phyloP scores from a whole-genome alignment of 345 rosid genomes.

The Citrus unshiu region DNA sequence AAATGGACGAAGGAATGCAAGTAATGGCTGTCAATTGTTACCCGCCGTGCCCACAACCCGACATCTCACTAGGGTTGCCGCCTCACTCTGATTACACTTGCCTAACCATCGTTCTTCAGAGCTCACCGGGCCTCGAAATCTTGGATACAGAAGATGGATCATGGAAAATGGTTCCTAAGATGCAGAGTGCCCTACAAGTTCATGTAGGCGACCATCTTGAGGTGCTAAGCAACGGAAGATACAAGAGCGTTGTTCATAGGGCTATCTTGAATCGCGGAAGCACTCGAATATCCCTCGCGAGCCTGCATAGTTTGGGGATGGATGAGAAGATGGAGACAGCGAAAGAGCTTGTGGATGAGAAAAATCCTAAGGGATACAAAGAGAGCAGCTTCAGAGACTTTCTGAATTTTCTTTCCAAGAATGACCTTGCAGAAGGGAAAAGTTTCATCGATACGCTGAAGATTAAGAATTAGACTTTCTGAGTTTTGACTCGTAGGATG shows the following conservation, averaged over 20 bases:
- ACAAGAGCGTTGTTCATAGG: slow-evolving; percentile 56
- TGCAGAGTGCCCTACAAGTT: slow-evolving; percentile 54
- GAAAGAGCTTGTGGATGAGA: slow-evolving; percentile 39
- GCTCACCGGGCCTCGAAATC: slow-evolving; percentile 54
- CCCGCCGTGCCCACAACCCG: slow-evolving; percentile 57
- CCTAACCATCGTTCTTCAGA: slow-evolving; percentile 52
- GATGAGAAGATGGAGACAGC: slow-evolving; percentile 63
- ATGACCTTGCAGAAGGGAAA: slow-evolving; percentile 42
- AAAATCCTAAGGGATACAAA: slow-evolving; percentile 40
- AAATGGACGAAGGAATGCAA: slow-evolving; percentile 54
- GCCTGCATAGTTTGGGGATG: slow-evolving; percentile 63
- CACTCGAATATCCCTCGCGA: slow-evolving; percentile 54
- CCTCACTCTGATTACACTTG: slow-evolving; percentile 70
- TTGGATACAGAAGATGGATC: slow-evolving; percentile 25
- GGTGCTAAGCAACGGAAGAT: slow-evolving; percentile 65
- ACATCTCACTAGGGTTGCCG: slow-evolving; percentile 43
- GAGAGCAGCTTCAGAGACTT: slow-evolving; percentile 65
- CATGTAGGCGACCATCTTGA: slow-evolving; percentile 66
- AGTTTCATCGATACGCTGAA: slow-evolving; percentile 45
- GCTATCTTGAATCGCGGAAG: slow-evolving; percentile 33
- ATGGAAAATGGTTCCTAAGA: slow-evolving; percentile 47
- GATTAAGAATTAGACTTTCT: slow-evolving; percentile 20
- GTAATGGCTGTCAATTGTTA: slow-evolving; percentile 56
- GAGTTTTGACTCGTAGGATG: too few species aligned
- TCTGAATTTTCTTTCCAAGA: slow-evolving; percentile 44